A percentile compares a stretch with the other conserved stretches of the same genome.
Conservation (phyloP, 148 eudicot genomes). For the Agrostemma githago region DNA sequence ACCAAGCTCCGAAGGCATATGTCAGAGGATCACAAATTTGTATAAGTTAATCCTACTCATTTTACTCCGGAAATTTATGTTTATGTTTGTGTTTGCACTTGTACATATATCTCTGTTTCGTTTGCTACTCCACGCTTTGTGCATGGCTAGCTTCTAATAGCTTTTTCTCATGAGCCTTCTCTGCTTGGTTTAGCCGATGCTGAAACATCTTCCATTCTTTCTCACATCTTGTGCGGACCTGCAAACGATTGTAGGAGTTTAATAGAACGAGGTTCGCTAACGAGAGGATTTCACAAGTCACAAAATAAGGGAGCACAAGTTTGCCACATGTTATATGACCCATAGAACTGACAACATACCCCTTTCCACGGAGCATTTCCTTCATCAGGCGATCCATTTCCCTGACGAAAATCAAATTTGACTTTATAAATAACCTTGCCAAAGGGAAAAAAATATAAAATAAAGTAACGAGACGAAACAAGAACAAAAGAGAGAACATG, state of each 20-base stretch:
- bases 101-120: neutral
- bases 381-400: constrained; percentile 19
- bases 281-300: neutral
- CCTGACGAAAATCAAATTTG: constrained; percentile 21
- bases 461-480: neutral
- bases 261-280: neutral
- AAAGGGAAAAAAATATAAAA: neutral
- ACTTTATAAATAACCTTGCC: neutral
- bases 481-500: neutral
- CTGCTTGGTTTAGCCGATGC: constrained; percentile 16
- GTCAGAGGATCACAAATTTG: constrained; percentile 3
- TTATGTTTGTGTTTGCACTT: neutral
- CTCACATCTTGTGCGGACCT: constrained; percentile 29
- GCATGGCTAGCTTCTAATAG: neutral
- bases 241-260: neutral
- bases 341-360: constrained; percentile 18
- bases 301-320: neutral
- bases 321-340: too few relatives aligned
- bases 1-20: neutral
- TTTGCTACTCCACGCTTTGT: neutral
- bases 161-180: constrained; percentile 16
- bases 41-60: neutral
- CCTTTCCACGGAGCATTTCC: constrained; percentile 30
- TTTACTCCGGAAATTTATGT: neutral
- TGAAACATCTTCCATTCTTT: constrained; percentile 40